These are phyloP conservation scores for Tephrocybe sp. DNA, from an alignment of 768 basidiomycete species.

Conservation along the genomic window DNA sequence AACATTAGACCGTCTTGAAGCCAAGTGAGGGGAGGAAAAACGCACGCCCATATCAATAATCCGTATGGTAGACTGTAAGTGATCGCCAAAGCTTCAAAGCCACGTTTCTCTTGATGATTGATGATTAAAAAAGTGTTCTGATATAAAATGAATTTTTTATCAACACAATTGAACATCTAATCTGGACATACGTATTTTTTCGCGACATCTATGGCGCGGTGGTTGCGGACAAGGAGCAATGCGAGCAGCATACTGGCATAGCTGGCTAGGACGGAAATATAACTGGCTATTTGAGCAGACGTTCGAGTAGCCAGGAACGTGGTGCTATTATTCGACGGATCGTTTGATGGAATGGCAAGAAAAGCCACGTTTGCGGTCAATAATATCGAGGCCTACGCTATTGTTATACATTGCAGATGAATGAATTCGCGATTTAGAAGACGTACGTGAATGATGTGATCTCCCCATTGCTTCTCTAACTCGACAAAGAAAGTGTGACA, in stretches of 20 bases:
- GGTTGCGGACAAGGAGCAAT: background rate
- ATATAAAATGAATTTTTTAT: background rate
- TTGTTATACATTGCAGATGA: constrained; percentile 22
- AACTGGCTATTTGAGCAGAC: constrained; percentile 37
- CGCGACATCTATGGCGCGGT: background rate
- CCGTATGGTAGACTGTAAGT: constrained; percentile 3
- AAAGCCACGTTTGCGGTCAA: constrained; percentile 49
- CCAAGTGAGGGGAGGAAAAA: background rate
- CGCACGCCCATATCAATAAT: background rate
- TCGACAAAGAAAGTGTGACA: constrained; percentile 39
- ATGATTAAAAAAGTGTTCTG: background rate
- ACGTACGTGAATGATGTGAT: constrained; percentile 43
- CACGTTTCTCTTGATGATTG: background rate
- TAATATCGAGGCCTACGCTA: constrained; percentile 49
- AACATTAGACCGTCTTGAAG: background rate
- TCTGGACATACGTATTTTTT: background rate
- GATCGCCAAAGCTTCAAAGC: background rate
- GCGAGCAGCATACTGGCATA: constrained; percentile 36
- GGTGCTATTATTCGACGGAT: constrained; percentile 27
- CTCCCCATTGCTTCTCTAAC: constrained; percentile 37
- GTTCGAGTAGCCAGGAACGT: constrained; percentile 15
- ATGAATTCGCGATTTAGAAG: no score
- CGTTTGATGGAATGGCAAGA: constrained; percentile 44
- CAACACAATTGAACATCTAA: background rate
- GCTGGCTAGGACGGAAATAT: constrained; percentile 40